These are phyloP conservation scores for Fomitopsis betulina DNA, from an alignment of 1,284 basidiomycete genomes.

Conservation along the genomic window DNA sequence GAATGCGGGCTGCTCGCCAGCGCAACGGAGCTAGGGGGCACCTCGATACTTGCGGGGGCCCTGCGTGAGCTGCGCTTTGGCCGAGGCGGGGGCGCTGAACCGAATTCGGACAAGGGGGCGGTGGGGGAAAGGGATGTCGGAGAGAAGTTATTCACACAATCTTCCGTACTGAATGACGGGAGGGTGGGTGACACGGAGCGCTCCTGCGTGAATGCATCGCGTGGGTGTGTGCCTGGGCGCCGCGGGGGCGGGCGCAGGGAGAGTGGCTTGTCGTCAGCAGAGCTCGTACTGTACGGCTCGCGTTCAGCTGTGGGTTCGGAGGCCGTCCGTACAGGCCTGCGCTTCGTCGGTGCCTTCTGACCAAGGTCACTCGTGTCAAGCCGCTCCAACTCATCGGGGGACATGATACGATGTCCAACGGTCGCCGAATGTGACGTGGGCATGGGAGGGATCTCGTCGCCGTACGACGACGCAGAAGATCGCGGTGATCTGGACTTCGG, in stretches of 20 bases:
- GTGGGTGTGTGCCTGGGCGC: slow-evolving; percentile 10
- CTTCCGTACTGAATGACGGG: slow-evolving; percentile 28
- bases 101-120: slow-evolving; percentile 25
- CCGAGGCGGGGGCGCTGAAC: slow-evolving; percentile 23
- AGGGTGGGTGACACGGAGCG: slow-evolving; percentile 25
- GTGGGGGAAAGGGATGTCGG: slow-evolving; percentile 17
- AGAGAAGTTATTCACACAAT: slow-evolving; percentile 26
- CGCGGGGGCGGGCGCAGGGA: slow-evolving; percentile 30
- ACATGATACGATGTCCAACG: slow-evolving; percentile 42
- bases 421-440: slow-evolving; percentile 21
- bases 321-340: slow-evolving; percentile 17
- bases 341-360: slow-evolving; percentile 1
- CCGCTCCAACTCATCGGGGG: slow-evolving; percentile 42
- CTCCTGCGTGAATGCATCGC: slow-evolving; percentile 5
- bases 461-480: slow-evolving; percentile 56
- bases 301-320: slow-evolving; percentile 15
- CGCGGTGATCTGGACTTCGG: slow-evolving; percentile 39
- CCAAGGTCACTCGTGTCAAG: slow-evolving; percentile 14
- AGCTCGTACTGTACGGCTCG: not conserved
- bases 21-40: slow-evolving; percentile 15
- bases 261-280: slow-evolving; percentile 13
- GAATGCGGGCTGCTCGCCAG: slow-evolving; percentile 1
- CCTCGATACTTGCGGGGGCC: slow-evolving; percentile 16
- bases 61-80: slow-evolving; percentile 25
- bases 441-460: slow-evolving; percentile 38